These are phyloP conservation scores for Agaricus sinodeliciosus DNA, from an alignment of 768 basidiomycete species.

Conservation along the genomic window DNA sequence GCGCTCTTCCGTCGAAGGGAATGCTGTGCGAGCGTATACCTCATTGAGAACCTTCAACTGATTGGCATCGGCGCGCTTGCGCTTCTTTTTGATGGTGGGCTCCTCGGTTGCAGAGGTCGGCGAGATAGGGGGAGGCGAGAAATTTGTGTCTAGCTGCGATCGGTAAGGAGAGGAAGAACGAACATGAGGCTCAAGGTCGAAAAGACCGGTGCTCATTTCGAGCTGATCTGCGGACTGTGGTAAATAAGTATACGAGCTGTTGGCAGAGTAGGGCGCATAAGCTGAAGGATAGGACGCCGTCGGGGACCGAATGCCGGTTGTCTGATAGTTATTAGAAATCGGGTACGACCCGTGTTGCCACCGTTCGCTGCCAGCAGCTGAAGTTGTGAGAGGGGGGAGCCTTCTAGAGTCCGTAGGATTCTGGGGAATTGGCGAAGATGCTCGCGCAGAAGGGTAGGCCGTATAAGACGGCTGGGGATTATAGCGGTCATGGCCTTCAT, in stretches of 20 bases:
- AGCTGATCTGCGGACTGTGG: conserved; percentile 27
- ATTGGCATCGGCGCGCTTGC: conserved; percentile 76
- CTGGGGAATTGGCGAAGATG: conserved; percentile 40
- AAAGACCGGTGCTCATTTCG: conserved; percentile 21
- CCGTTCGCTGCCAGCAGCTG: conserved; percentile 41
- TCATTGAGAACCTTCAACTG: conserved; percentile 80
- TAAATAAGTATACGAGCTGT: conserved; percentile 36
- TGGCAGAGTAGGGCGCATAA: conserved; percentile 42
- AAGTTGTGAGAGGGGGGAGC: conserved; percentile 47
- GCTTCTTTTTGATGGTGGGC: conserved; percentile 80
- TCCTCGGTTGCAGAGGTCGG: conserved; percentile 44
- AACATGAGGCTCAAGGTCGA: conserved; percentile 28
- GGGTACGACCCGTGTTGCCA: conserved; percentile 26
- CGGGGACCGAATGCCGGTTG: conserved; percentile 53
- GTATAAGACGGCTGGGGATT: conserved; percentile 38
- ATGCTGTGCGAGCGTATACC: conserved; percentile 74
- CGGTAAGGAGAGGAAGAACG: conserved; percentile 36
- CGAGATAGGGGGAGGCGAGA: conserved; percentile 45
- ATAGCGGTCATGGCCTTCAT: conserved; percentile 56
- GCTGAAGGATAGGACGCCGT: conserved; percentile 53
- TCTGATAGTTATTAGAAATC: conserved; percentile 25
- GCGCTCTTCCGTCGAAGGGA: conserved; percentile 86
- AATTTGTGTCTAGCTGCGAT: conserved; percentile 40
- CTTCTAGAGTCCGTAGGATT: conserved; percentile 48
- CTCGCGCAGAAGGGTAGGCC: conserved; percentile 37